Evolutionary conservation across 2,329 filamentous ascomycete genomes (phyloP).

Genomic region (Xylaria arbuscula): DNA sequence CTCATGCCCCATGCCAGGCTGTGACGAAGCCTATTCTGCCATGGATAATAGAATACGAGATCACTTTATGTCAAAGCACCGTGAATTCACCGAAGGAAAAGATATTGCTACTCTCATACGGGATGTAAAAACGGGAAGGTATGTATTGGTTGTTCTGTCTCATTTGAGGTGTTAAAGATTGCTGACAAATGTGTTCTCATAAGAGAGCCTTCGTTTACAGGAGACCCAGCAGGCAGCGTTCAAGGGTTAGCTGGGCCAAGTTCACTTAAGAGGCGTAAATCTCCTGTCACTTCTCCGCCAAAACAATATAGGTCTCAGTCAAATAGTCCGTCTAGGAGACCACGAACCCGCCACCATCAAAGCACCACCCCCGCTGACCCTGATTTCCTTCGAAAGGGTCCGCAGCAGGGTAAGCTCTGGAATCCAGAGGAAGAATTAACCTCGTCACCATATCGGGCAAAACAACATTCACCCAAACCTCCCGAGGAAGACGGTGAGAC

Average conservation of each 20-base stretch:
- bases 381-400: neutral
- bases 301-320: neutral
- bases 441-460: neutral
- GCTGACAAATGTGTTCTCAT: neutral
- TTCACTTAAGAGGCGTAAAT: neutral
- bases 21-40: neutral
- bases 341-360: neutral
- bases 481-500: slow-evolving; percentile 33
- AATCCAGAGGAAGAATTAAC: neutral
- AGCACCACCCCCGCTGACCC: neutral
- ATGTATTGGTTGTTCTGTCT: neutral
- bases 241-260: neutral
- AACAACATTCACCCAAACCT: neutral
- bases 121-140: neutral
- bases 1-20: neutral
- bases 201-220: neutral
- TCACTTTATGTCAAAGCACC: neutral
- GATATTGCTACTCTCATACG: neutral
- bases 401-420: neutral
- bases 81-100: neutral
- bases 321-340: neutral
- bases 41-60: neutral
- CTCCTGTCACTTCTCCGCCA: neutral
- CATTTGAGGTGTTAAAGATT: neutral
- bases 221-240: neutral